A percentile compares a stretch with the other conserved stretches of the same genome.
Evolutionary conservation across 2,329 filamentous ascomycete species (phyloP).

Genomic region (Trichophyton schoenleinii): DNA sequence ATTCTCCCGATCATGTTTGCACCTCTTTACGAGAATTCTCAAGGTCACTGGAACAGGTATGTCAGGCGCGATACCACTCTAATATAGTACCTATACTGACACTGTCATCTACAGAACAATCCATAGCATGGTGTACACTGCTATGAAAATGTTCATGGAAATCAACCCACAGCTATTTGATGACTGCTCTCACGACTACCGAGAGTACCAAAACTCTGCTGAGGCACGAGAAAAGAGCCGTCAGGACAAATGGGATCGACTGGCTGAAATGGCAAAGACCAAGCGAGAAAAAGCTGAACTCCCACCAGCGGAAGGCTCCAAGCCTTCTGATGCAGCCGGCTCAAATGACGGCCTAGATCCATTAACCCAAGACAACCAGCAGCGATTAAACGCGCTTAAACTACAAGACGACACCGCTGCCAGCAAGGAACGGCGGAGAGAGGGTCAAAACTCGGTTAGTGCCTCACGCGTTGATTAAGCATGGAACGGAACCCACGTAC

Average conservation of each 20-base stretch:
- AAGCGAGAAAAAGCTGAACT: constrained; percentile 39
- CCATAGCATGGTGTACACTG: constrained; percentile 98
- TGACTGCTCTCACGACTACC: constrained; percentile 96
- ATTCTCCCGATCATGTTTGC: constrained; percentile 99
- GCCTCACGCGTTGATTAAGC: constrained; percentile 20
- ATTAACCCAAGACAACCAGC: constrained; percentile 68
- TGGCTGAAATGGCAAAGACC: constrained; percentile 67
- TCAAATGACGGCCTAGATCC: constrained; percentile 61
- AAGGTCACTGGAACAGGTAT: constrained; percentile 97
- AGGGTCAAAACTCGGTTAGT: constrained; percentile 36
- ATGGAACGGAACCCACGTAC: constrained; percentile 11
- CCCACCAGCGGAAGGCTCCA: constrained; percentile 25
- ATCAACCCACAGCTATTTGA: constrained; percentile 98
- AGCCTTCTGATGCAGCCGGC: constrained; percentile 34
- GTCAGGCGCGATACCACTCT: constrained; percentile 17
- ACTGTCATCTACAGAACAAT: constrained; percentile 60
- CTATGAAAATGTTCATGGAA: constrained; percentile 99
- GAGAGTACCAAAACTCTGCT: constrained; percentile 85
- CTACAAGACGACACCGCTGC: constrained; percentile 58
- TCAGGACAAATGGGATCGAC: constrained; percentile 77
- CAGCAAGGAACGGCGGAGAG: constrained; percentile 41
- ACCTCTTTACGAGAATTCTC: constrained; percentile 94
- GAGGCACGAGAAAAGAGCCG: constrained; percentile 70
- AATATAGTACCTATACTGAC: constrained; percentile 22
- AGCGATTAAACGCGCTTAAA: constrained; percentile 78